Evolutionary conservation across 2,329 filamentous ascomycete species (phyloP), one percentile per base, ranked within the genome.

Genomic region (Fusarium subtropicale): DNA sequence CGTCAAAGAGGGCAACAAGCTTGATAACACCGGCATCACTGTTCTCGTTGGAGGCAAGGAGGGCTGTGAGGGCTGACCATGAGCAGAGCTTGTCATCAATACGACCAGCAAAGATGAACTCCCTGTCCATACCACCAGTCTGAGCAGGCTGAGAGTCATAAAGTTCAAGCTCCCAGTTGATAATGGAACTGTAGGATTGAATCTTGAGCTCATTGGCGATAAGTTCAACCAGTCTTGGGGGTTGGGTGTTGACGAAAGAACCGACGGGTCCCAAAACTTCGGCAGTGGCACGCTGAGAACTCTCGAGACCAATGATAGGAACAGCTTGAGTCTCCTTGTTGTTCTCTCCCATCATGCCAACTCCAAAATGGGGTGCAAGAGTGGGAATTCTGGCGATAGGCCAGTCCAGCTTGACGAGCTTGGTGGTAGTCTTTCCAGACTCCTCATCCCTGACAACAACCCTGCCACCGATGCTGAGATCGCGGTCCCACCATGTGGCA

Each of bases 31-130:
- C 86, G 64, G 91, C 87, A 12, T 83, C 78, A 2, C 86, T 82
- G 71, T 79, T 83, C 39, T 85, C 81, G 15, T 87, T 83, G 20
- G 90, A 88, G 51, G 91, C 89, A 30, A 97, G 84, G 0, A 99
- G 89, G 5, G 89, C 94, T 79, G 94, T 90, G 54, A 97, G 86
- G 10, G 96, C 95, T 10, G 94, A 89, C 90, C 93, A 98, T 33
- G 92, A 97, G 85, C 96, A 98, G 47, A 99, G 90, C 84, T 97
- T 98, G 82, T 99, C 96, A 78, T 99, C 96, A 71, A 98, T 96
- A 56, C 96, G 91, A 61, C 95, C 94, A 11, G 93, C 95, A 70
- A 95, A 97, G 80, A 99, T 97, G 78, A 99, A 91, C 74, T 98
- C 95, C 78, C 91, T 93, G 74, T 97, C 92, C 60, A 99, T 80